Percentiles rank a stretch among this genome's conserved stretches.
phyloP scores from a whole-genome alignment of 345 rosid genomes.

The Eucalyptus curtisii region DNA sequence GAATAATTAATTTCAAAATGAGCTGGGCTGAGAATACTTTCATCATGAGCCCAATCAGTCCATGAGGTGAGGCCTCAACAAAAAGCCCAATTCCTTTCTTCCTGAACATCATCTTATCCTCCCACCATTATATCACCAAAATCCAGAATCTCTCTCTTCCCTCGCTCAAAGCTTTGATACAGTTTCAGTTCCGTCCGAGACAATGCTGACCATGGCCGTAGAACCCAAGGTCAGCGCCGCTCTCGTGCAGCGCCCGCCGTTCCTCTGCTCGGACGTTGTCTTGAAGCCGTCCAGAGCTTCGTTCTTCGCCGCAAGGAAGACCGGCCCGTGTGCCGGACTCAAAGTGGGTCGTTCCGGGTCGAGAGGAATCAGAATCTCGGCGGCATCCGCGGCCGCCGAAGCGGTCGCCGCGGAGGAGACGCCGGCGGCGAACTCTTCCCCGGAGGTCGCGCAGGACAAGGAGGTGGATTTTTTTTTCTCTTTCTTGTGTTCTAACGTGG shows the following conservation, averaged over 20 bases:
- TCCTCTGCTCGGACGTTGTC: background rate
- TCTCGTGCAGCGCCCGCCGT: slow-evolving; percentile 3
- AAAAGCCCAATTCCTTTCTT: background rate
- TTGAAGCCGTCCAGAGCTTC: slow-evolving; percentile 11
- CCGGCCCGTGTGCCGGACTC: background rate
- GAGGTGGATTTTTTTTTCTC: slow-evolving; percentile 21
- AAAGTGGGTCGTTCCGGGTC: background rate
- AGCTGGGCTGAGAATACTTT: background rate
- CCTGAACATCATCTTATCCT: background rate
- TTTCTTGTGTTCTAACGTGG: background rate
- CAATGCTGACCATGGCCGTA: slow-evolving; percentile 18
- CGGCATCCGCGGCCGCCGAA: slow-evolving; percentile 10
- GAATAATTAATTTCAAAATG: background rate
- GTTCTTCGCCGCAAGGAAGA: background rate
- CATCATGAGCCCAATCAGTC: background rate
- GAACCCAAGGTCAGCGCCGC: slow-evolving; percentile 5
- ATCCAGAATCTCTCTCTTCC: background rate
- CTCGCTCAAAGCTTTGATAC: background rate
- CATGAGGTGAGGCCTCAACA: background rate
- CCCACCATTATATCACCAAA: background rate
- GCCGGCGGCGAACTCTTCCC: background rate
- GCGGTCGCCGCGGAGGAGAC: slow-evolving; percentile 5
- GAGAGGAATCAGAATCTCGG: slow-evolving; percentile 6
- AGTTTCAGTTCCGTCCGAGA: background rate
- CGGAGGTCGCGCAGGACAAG: background rate